phyloP scores from a whole-genome alignment of 345 rosid species.

The Populus alba region DNA sequence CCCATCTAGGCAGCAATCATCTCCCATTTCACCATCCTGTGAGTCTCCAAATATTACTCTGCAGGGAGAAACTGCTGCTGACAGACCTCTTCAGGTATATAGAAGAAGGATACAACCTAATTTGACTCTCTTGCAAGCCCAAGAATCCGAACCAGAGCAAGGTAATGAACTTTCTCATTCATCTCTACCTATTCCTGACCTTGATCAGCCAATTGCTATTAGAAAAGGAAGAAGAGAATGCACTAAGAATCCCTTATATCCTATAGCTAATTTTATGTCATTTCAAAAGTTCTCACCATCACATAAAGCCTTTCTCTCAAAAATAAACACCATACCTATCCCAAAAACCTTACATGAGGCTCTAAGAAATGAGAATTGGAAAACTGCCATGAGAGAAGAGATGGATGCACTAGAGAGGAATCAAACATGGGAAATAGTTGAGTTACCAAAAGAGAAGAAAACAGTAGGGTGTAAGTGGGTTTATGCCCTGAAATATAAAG shows the following conservation, averaged over 20 bases:
- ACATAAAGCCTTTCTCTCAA: too few relatives aligned
- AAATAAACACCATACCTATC: too few relatives aligned
- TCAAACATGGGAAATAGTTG: too few relatives aligned
- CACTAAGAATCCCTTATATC: not conserved
- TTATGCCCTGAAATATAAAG: too few relatives aligned
- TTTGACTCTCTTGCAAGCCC: not conserved
- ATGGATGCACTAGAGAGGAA: too few relatives aligned
- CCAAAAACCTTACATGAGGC: too few relatives aligned
- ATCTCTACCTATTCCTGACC: not conserved
- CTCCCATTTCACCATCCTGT: not conserved
- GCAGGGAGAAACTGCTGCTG: not conserved
- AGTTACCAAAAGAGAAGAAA: too few relatives aligned
- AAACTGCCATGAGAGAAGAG: too few relatives aligned
- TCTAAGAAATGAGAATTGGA: too few relatives aligned
- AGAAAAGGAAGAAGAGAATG: not conserved
- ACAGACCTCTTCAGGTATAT: not conserved
- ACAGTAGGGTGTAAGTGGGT: too few relatives aligned
- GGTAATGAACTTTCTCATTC: not conserved
- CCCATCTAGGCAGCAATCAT: not conserved
- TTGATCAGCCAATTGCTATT: not conserved
- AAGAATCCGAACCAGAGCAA: not conserved
- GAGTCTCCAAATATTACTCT: too few relatives aligned
- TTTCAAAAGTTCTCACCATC: too few relatives aligned
- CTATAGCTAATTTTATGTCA: not conserved
- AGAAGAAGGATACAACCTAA: not conserved